Conservation (phyloP, 768 basidiomycete genomes). For the Scleroderma citrinum region DNA sequence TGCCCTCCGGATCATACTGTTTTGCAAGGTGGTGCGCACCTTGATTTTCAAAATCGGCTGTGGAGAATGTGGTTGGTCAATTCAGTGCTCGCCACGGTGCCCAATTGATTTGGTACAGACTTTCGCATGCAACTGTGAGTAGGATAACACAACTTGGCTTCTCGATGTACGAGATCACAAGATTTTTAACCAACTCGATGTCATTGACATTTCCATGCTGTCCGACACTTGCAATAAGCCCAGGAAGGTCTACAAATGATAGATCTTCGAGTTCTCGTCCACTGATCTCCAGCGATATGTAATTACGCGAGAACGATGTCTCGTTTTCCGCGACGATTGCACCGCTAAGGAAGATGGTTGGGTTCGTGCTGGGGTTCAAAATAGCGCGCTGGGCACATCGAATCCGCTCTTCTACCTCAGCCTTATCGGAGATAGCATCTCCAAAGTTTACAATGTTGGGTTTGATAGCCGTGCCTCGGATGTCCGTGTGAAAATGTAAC, state of each 20-base stretch:
- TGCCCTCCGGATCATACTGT: constrained; percentile 52
- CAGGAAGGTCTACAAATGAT: constrained; percentile 61
- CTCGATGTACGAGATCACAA: constrained; percentile 56
- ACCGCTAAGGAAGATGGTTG: constrained; percentile 10
- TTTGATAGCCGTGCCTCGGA: constrained; percentile 30
- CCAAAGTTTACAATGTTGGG: constrained; percentile 42
- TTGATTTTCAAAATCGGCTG: constrained; percentile 82
- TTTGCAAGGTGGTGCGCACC: constrained; percentile 65
- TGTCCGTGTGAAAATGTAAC: constrained; percentile 40
- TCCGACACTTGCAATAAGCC: constrained; percentile 55
- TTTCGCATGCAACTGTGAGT: constrained; percentile 49
- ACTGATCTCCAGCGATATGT: constrained; percentile 52
- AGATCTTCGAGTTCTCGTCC: constrained; percentile 57
- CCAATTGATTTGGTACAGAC: constrained; percentile 6
- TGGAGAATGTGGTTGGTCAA: constrained; percentile 30
- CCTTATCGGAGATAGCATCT: constrained; percentile 41
- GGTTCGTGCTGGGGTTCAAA: constrained; percentile 43
- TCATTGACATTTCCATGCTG: constrained; percentile 45
- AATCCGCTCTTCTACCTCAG: constrained; percentile 59
- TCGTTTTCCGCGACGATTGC: constrained; percentile 8
- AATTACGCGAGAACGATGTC: constrained; percentile 48
- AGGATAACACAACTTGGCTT: constrained; percentile 67
- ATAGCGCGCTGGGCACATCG: constrained; percentile 61
- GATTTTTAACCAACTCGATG: constrained; percentile 52
- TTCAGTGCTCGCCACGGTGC: constrained; percentile 17